These are phyloP conservation scores for Monosporozyma solicola DNA, from an alignment of 805 yeast genomes.

Conservation along the genomic window DNA sequence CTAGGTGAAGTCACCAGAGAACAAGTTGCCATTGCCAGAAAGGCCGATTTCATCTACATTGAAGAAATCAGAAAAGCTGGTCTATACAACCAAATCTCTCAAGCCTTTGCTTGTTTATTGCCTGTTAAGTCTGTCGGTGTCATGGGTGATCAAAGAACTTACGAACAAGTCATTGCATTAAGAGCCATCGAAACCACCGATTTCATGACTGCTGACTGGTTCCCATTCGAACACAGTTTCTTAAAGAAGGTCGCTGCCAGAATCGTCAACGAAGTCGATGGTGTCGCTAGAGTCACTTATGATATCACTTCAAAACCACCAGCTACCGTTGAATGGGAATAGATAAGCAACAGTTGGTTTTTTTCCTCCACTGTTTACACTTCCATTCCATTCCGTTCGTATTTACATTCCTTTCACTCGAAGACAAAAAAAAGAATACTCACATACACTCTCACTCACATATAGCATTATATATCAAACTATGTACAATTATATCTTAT, in stretches of 20 bases:
- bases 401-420: background rate
- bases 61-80: slow-evolving; percentile 94
- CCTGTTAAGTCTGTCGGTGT: slow-evolving; percentile 99
- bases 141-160: slow-evolving; percentile 98
- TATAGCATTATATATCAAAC: background rate
- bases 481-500: background rate
- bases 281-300: slow-evolving; percentile 98
- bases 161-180: slow-evolving; percentile 97
- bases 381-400: background rate
- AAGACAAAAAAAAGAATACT: background rate
- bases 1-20: slow-evolving; percentile 91
- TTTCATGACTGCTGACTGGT: slow-evolving; percentile 99
- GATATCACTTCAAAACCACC: slow-evolving; percentile 99
- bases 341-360: slow-evolving; percentile 17
- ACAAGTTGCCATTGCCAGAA: slow-evolving; percentile 94
- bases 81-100: slow-evolving; percentile 83
- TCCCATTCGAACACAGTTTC: slow-evolving; percentile 82
- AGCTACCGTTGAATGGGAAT: slow-evolving; percentile 99
- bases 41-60: slow-evolving; percentile 92
- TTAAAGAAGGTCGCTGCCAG: slow-evolving; percentile 88
- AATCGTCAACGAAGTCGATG: slow-evolving; percentile 96
- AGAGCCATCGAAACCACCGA: slow-evolving; percentile 97
- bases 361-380: background rate
- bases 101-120: slow-evolving; percentile 93
- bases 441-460: background rate